These are phyloP conservation scores for Fomitopsis schrenkii DNA, from an alignment of 1,284 basidiomycete genomes.

Conservation along the genomic window DNA sequence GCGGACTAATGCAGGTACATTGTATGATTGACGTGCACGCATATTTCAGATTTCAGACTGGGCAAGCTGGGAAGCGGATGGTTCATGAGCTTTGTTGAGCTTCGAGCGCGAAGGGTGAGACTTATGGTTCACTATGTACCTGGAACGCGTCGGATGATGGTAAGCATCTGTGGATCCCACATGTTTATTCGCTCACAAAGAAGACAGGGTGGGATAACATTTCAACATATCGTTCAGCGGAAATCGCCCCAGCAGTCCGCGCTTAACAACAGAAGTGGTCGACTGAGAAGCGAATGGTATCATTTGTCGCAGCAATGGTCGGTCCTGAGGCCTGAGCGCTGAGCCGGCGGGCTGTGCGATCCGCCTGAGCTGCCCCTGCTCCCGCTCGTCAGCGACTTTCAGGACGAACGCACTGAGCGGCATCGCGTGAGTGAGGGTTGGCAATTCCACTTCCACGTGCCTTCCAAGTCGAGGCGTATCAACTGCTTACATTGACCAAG, in stretches of 20 bases:
- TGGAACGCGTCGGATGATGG: neutral
- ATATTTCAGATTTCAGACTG: neutral
- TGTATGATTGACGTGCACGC: neutral
- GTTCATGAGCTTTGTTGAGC: neutral
- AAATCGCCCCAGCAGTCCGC: neutral
- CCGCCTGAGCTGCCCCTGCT: neutral
- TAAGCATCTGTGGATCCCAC: neutral
- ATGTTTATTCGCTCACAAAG: neutral
- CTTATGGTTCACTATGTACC: neutral
- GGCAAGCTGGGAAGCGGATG: neutral
- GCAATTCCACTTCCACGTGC: neutral
- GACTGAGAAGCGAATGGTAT: neutral
- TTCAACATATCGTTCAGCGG: neutral
- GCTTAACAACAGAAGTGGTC: neutral
- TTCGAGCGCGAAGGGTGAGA: neutral
- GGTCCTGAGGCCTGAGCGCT: neutral
- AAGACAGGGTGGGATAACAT: neutral
- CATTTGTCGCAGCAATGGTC: neutral
- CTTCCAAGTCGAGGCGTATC: neutral
- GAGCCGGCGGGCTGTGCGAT: neutral
- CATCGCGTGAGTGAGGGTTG: neutral
- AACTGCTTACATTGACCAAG: neutral
- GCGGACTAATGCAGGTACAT: constrained; percentile 4
- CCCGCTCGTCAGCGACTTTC: neutral
- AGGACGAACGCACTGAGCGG: neutral